phyloP scores from a whole-genome alignment of 345 rosid species.

The Orychophragmus violaceus region DNA sequence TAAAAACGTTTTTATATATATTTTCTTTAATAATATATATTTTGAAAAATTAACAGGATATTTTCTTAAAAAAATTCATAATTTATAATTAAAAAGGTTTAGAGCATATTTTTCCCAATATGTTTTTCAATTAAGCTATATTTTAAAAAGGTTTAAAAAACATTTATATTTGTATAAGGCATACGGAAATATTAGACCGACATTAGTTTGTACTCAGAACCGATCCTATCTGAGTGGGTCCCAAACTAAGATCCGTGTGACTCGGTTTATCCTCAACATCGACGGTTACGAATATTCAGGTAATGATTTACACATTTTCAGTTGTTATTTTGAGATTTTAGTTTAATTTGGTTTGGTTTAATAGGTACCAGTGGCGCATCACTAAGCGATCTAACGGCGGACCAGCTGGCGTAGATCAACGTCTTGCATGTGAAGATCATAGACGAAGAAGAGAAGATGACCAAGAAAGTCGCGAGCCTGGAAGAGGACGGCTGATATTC shows the following conservation, averaged over 20 bases:
- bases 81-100: too few relatives aligned
- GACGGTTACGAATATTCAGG: constrained; percentile 22
- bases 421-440: constrained; percentile 33
- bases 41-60: too few relatives aligned
- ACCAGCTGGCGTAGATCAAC: constrained; percentile 29
- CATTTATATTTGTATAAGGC: too few relatives aligned
- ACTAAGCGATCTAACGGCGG: constrained; percentile 30
- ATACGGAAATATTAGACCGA: too few relatives aligned
- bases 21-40: too few relatives aligned
- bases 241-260: constrained; percentile 24
- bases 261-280: constrained; percentile 17
- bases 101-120: too few relatives aligned
- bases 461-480: constrained; percentile 30
- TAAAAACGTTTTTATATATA: too few relatives aligned
- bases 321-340: background rate
- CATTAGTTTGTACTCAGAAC: too few relatives aligned
- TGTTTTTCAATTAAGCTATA: too few relatives aligned
- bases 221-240: constrained; percentile 33
- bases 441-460: constrained; percentile 36
- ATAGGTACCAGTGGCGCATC: constrained; percentile 16
- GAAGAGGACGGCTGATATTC: constrained; percentile 48
- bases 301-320: background rate
- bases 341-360: background rate
- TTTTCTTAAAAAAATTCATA: too few relatives aligned
- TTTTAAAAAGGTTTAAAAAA: too few relatives aligned